Conservation (phyloP, 2,329 filamentous ascomycete species). For the Ascocoryne sarcoides region DNA sequence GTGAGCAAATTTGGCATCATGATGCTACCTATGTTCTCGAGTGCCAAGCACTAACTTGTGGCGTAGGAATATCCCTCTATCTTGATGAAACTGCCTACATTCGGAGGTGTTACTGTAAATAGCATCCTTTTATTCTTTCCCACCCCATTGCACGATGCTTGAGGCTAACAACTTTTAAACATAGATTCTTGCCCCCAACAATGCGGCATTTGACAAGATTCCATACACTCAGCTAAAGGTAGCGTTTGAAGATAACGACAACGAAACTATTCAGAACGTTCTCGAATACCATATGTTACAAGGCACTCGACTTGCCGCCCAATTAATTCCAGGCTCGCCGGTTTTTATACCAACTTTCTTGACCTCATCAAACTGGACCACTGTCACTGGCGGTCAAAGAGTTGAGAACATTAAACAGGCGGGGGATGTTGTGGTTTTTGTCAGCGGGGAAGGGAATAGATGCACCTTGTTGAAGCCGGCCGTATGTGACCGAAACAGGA, state of each 20-base stretch:
- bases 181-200: constrained; percentile 30
- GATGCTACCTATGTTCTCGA: neutral
- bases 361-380: constrained; percentile 34
- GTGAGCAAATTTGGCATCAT: too few species aligned
- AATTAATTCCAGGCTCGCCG: constrained; percentile 28
- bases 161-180: too few species aligned
- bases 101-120: constrained; percentile 37
- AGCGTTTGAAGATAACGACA: constrained; percentile 28
- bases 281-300: constrained; percentile 30
- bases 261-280: constrained; percentile 30
- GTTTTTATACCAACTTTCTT: constrained; percentile 38
- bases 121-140: too few species aligned
- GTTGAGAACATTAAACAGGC: constrained; percentile 36
- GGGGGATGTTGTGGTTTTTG: constrained; percentile 33
- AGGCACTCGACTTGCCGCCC: constrained; percentile 22
- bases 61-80: constrained; percentile 38
- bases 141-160: too few species aligned
- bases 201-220: constrained; percentile 30
- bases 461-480: constrained; percentile 31
- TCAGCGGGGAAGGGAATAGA: constrained; percentile 34
- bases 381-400: constrained; percentile 41
- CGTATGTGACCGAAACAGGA: neutral
- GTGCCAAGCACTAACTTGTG: constrained; percentile 6
- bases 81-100: constrained; percentile 36
- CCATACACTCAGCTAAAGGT: constrained; percentile 28